Evolutionary conservation across 2,329 filamentous ascomycete species (phyloP), one percentile per base, ranked within the genome.

Genomic region (Fusarium austroafricanum): DNA sequence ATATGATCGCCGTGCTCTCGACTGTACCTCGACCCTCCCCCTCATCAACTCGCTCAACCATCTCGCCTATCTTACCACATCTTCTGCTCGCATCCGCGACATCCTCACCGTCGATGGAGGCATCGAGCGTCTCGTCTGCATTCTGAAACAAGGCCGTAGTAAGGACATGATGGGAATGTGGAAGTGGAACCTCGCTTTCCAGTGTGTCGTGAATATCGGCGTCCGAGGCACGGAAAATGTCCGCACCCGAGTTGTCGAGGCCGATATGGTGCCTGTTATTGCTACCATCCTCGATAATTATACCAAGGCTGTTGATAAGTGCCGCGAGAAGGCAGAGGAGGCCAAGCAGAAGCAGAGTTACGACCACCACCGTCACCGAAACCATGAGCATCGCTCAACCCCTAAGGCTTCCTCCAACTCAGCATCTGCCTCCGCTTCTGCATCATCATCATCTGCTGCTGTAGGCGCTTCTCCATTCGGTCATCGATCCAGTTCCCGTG

Each of bases 121-220:
- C 66, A 96, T 99, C 79, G 96, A 99, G 83, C 86, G 95, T 70
- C 84, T 99, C 72, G 93, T 99, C 78, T 97, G 94, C 86, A 97
- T 99, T 76, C 88, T 99, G 79, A 99, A 99, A 81, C 93, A 97
- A 81, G 96, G 96, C 67, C 88, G 96, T 77, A 97, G 93, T 82
- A 96, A 94, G 81, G 95, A 99, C 79, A 91, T 97, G 90, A 97
- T 98, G 95, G 95, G 97, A 79, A 97, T 97, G 92, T 99, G 96
- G 96, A 98, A 98, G 82, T 99, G 96, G 96, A 99, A 97, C 77
- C 86, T 99, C 67, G 96, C 96, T 53, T 99, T 99, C 79, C 96
- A 98, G 81, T 99, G 96, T 79, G 94, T 98, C 69, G 96, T 99
- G 78, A 99, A 99, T 80, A 98, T 99, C 76, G 96, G 96, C 58